Conservation (phyloP, 2,329 filamentous ascomycete genomes). For the Fusarium multiceps region DNA sequence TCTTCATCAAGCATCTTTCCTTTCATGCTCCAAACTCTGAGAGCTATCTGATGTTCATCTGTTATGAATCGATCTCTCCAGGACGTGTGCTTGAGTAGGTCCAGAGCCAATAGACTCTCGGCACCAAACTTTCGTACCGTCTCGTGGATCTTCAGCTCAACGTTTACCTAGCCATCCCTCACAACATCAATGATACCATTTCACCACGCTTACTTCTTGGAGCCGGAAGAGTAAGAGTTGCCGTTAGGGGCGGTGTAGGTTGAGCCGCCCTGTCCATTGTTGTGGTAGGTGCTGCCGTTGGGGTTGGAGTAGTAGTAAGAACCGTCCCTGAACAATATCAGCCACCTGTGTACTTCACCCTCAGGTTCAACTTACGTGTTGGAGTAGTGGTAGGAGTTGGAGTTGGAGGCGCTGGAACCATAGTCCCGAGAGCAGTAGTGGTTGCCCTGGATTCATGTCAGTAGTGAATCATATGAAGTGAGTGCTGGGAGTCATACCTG, state of each 20-base stretch:
- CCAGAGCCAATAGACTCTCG: constrained; percentile 22
- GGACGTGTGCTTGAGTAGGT: constrained; percentile 1
- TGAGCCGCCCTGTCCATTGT: constrained; percentile 66
- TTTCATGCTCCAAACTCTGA: neutral
- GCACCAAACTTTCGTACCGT: constrained; percentile 10
- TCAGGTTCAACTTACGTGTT: constrained; percentile 61
- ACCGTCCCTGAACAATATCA: constrained; percentile 59
- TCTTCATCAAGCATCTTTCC: neutral
- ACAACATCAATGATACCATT: neutral
- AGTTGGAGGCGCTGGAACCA: constrained; percentile 64
- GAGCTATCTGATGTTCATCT: neutral
- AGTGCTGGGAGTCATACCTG: constrained; percentile 57
- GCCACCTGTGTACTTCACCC: neutral
- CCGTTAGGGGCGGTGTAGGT: constrained; percentile 70
- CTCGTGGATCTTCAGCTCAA: neutral
- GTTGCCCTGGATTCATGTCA: constrained; percentile 65
- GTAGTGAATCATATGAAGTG: neutral
- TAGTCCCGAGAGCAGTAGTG: constrained; percentile 75
- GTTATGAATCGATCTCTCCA: neutral
- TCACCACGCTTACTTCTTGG: constrained; percentile 25
- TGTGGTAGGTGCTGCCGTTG: constrained; percentile 76
- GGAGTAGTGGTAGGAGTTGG: constrained; percentile 75
- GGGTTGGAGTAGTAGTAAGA: constrained; percentile 81
- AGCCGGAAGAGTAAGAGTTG: constrained; percentile 9
- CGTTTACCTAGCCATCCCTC: neutral